Evolutionary conservation across 495 filamentous ascomycete genomes (phyloP), one percentile per base, ranked within the genome.

Genomic region (Xylaria cubensis): DNA sequence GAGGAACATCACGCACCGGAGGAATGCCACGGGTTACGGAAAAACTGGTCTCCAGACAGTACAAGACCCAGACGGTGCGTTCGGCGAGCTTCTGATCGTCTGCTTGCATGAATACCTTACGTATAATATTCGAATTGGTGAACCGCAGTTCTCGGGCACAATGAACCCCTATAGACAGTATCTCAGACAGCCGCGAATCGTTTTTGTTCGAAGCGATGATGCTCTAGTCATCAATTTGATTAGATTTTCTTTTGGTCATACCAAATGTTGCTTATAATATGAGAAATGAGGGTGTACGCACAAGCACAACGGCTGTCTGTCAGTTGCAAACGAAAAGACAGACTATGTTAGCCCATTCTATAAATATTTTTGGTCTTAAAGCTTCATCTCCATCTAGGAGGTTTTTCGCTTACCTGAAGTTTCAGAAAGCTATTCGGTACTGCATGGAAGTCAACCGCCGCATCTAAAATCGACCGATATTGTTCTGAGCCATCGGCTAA

Each of bases 51-150:
- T 64, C 61, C 13, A 64, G 61, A 44, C 39, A 64, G 15, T 64
- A 64, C 39, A 64, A 39, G n/a, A 64, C 61, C 61, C 61, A 64
- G n/a, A 64, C 61, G n/a, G 61, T 24, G 13, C 61, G 29, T 29
- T 46, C 46, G n/a, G 39, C 61, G 61, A 64, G 39, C 39, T 24
- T 64, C 21, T 64, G 61, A 15, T 64, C 61, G n/a, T 64, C 61
- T 13, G 39, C 61, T 39, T 64, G 19, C 6, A 39, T 15, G 19
- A 64, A 46, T 19, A 21, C 44, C 12, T 26, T 64, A 0, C 36
- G 36, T 64, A 64, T 44, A 46, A 26, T 44, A 17, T 6, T 29
- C 13, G 61, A 64, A 46, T 44, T 64, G 17, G 36, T 64, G 21
- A 42, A 26, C n/a, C 39, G 61, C 4, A 64, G 39, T 26, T 64